phyloP scores from a whole-genome alignment of 257 asterid genomes.

The Jacaranda copaia region DNA sequence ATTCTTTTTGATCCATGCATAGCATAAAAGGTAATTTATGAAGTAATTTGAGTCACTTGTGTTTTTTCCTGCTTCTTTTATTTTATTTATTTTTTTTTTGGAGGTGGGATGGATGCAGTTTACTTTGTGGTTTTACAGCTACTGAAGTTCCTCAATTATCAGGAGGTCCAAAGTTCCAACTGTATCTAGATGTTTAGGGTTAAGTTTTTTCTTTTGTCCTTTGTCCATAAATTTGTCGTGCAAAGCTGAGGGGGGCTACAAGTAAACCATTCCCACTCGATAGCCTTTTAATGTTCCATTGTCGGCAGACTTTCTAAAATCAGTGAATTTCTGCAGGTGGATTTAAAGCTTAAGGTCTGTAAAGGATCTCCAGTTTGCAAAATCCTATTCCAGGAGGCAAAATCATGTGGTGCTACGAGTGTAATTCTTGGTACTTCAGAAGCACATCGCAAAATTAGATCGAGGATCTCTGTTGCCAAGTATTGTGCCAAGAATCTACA shows the following conservation, averaged over 20 bases:
- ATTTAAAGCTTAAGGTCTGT: constrained; percentile 85
- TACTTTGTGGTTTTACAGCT: not conserved
- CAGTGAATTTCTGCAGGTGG: constrained; percentile 60
- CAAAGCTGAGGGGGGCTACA: constrained; percentile 16
- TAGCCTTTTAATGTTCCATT: constrained; percentile 15
- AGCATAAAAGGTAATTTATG: not conserved
- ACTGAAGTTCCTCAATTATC: not conserved
- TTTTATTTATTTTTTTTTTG: not conserved
- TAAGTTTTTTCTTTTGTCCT: not conserved
- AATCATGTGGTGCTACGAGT: constrained; percentile 64
- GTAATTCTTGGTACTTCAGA: constrained; percentile 74
- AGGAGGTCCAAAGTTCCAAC: not conserved
- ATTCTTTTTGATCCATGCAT: no score
- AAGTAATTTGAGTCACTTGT: not conserved
- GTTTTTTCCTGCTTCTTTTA: constrained; percentile 8
- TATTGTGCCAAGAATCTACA: constrained; percentile 73
- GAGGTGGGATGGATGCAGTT: not conserved
- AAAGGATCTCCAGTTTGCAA: constrained; percentile 79
- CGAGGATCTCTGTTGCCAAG: constrained; percentile 78
- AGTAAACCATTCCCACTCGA: constrained; percentile 3
- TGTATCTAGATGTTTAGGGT: constrained; percentile 9
- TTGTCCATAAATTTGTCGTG: not conserved
- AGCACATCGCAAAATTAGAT: constrained; percentile 57
- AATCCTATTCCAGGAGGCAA: constrained; percentile 66
- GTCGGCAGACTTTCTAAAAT: constrained; percentile 18